Conservation (phyloP, 495 filamentous ascomycete species). For the Aspergillus haitiensis region DNA sequence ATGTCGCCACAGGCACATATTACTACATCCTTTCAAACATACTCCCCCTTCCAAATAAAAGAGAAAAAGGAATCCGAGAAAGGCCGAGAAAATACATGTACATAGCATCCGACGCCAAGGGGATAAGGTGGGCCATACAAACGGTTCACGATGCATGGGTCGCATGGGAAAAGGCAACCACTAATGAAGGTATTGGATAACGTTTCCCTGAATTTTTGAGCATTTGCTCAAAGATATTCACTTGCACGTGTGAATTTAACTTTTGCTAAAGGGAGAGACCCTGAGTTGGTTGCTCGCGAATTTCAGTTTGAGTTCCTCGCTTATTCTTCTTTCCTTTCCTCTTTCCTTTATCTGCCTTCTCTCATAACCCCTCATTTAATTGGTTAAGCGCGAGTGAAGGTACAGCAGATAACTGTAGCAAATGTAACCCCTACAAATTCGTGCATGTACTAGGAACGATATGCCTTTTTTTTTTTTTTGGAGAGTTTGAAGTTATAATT, state of each 20-base stretch:
- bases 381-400: too few relatives aligned
- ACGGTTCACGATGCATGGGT: slow-evolving; percentile 8
- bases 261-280: not conserved
- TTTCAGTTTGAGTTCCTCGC: too few relatives aligned
- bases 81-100: not conserved
- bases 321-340: too few relatives aligned
- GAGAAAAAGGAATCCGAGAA: not conserved
- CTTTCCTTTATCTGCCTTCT: too few relatives aligned
- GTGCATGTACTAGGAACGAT: too few relatives aligned
- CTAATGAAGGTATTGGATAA: not conserved
- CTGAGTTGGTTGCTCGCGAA: not conserved
- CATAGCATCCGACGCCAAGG: slow-evolving; percentile 5
- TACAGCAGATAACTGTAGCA: too few relatives aligned
- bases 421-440: too few relatives aligned
- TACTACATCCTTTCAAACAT: too few relatives aligned
- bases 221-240: not conserved
- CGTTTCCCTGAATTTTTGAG: not conserved
- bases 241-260: not conserved
- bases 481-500: too few relatives aligned
- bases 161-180: slow-evolving; percentile 18
- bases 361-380: too few relatives aligned
- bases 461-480: too few relatives aligned
- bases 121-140: not conserved
- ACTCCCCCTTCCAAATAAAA: not conserved
- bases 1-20: too few relatives aligned